phyloP scores from a whole-genome alignment of 139 green algal species.

The Haematococcus sp. region DNA sequence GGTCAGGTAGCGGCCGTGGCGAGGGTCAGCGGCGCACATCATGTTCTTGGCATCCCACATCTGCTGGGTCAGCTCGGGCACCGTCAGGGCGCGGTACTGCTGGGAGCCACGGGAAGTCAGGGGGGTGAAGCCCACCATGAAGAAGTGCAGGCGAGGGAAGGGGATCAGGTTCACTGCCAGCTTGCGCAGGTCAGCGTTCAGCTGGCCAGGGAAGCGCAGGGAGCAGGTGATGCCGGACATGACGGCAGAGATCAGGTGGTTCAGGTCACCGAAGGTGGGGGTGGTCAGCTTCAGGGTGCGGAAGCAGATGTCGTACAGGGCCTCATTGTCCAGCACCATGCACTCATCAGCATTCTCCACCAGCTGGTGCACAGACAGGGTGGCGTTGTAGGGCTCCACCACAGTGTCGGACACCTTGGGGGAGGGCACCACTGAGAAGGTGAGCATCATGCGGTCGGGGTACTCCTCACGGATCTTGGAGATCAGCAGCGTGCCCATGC shows the following conservation, averaged over 20 bases:
- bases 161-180: constrained; percentile 99
- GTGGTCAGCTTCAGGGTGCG: constrained; percentile 84
- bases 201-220: constrained; percentile 98
- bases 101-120: constrained; percentile 94
- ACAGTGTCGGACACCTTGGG: constrained; percentile 99
- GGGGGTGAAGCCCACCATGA: constrained; percentile 99
- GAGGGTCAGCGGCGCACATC: constrained; percentile 98
- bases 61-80: constrained; percentile 99
- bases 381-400: constrained; percentile 99
- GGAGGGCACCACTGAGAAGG: constrained; percentile 98
- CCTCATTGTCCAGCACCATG: constrained; percentile 94
- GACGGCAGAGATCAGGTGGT: constrained; percentile 98
- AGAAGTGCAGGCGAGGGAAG: constrained; percentile 98
- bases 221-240: constrained; percentile 99
- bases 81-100: constrained; percentile 94
- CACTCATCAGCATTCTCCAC: constrained; percentile 99
- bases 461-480: constrained; percentile 98
- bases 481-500: constrained; percentile 98
- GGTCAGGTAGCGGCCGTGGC: constrained; percentile 96
- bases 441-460: constrained; percentile 98
- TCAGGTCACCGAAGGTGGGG: constrained; percentile 93
- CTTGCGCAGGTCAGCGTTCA: constrained; percentile 99
- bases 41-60: constrained; percentile 99
- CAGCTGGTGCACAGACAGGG: constrained; percentile 98
- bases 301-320: constrained; percentile 97